Evolutionary conservation across 192 early-diverging fungal species (phyloP).

Genomic region (Linnemannia hyalina): DNA sequence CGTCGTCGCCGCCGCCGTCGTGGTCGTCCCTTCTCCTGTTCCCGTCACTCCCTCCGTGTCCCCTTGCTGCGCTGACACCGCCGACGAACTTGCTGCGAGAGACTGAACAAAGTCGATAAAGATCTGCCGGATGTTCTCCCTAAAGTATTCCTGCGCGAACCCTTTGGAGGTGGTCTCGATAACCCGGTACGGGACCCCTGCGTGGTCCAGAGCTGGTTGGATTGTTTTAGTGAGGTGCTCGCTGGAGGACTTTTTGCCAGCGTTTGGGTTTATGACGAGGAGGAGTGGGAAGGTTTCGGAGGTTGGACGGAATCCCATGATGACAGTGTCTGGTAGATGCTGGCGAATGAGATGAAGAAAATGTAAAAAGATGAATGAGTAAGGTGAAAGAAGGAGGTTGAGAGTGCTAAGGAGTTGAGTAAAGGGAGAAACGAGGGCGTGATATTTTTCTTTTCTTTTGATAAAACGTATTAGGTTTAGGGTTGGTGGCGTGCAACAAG

Average conservation of each 20-base stretch:
- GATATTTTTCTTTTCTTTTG: no score
- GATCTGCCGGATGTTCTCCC: slow-evolving; percentile 22
- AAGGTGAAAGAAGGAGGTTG: no score
- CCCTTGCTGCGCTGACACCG: neutral
- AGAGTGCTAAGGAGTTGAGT: no score
- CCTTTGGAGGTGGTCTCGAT: slow-evolving; percentile 26
- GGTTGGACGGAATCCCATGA: slow-evolving; percentile 16
- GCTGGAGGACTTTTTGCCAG: slow-evolving; percentile 34
- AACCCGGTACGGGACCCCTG: slow-evolving; percentile 17
- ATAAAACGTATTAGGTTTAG: no score
- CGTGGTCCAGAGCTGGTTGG: slow-evolving; percentile 38
- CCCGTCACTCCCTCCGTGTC: neutral
- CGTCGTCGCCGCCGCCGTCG: neutral
- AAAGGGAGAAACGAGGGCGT: no score
- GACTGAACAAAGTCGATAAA: slow-evolving; percentile 28
- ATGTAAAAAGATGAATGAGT: no score
- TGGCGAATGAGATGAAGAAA: no score
- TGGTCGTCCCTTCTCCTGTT: neutral
- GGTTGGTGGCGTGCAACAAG: no score
- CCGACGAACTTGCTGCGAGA: neutral
- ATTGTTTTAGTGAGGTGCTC: slow-evolving; percentile 34
- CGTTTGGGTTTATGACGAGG: slow-evolving; percentile 54
- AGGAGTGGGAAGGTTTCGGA: slow-evolving; percentile 22
- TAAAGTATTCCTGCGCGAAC: slow-evolving; percentile 26
- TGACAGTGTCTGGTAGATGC: no score